Base-by-base conservation (phyloP, 164 flowering plant species). In the Cinnamomum chago region DNA sequence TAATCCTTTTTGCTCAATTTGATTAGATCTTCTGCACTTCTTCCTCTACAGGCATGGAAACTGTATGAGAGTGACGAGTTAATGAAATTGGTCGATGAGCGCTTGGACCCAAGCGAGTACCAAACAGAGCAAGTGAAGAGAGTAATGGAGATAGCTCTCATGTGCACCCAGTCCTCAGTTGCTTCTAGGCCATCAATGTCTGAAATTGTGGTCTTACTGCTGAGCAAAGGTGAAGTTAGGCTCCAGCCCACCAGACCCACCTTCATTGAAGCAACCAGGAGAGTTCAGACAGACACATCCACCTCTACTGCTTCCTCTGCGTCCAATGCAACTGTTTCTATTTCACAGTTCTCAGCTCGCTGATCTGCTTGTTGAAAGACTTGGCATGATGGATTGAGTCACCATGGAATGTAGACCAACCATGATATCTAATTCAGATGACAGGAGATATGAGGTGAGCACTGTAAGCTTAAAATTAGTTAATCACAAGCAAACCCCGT, bases 121-220 rank as follows among this genome's bases (percentile, higher is more conserved):
- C 55, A 71, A 9, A 58, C 66, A 10, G 86, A 76, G 69, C 83
- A 81, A 2, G 73, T 76, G 51, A 83, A 79, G 76, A 87, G 65
- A 51, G 66, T 79, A 20, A 79, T 85, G 18, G 84, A 84, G 77
- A 79, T 87, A 17, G 88, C 83, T 23, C 70, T 87, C 65, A 20
- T 81, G 77, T 87, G 90, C 78, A 84, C 85, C n/a, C 90, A 85
- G 68, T 65, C 88, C 5, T 50, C 76, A 0, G 76, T 80, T 52
- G 66, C 84, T 35, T 35, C 58, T 22, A 83, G 89, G 76, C 87
- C 89, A 2, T 74, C 84, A 5, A 86, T 86, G 89, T 83, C 89
- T n/a, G 87, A 86, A 78, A 80, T 84, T 3, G 76, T 82, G 9
- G 78, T 74, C 27, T 24, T 82, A 76, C 78, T 86, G 0, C 67